Evolutionary conservation across 192 early-diverging fungal genomes (phyloP).

Genomic region (Obelidium mucronatum): DNA sequence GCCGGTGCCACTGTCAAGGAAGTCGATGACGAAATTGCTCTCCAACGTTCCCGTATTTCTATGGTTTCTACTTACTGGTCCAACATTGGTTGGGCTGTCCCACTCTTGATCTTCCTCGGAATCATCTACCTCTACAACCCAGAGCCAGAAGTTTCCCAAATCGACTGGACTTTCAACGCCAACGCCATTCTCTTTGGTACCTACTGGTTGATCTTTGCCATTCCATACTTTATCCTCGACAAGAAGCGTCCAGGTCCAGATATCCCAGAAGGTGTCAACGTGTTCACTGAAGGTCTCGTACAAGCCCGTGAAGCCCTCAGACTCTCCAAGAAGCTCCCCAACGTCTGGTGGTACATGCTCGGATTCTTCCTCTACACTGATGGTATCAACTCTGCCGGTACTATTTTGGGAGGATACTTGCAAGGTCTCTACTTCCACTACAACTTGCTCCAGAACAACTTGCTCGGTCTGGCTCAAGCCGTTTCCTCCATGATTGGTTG

Average conservation of each 20-base stretch:
- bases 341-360: constrained; percentile 48
- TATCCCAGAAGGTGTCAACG: constrained; percentile 42
- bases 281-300: constrained; percentile 40
- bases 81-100: constrained; percentile 53
- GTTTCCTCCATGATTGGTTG: constrained; percentile 49
- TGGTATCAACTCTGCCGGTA: constrained; percentile 39
- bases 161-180: constrained; percentile 24
- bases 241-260: constrained; percentile 50
- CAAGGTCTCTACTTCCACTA: constrained; percentile 40
- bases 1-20: constrained; percentile 10
- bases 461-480: constrained; percentile 43
- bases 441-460: constrained; percentile 29
- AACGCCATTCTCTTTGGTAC: constrained; percentile 35
- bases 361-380: constrained; percentile 51
- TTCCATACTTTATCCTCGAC: constrained; percentile 48
- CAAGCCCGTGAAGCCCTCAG: constrained; percentile 30
- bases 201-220: constrained; percentile 46
- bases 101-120: constrained; percentile 38
- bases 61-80: constrained; percentile 54
- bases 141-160: constrained; percentile 21
- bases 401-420: constrained; percentile 38
- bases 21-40: constrained; percentile 36
- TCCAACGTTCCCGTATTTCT: constrained; percentile 51
- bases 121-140: constrained; percentile 38
- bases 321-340: constrained; percentile 42